Percentiles rank a stretch among this genome's conserved stretches.
phyloP scores from a whole-genome alignment of 2,329 filamentous ascomycete species.

The Plectosphaerella plurivora region DNA sequence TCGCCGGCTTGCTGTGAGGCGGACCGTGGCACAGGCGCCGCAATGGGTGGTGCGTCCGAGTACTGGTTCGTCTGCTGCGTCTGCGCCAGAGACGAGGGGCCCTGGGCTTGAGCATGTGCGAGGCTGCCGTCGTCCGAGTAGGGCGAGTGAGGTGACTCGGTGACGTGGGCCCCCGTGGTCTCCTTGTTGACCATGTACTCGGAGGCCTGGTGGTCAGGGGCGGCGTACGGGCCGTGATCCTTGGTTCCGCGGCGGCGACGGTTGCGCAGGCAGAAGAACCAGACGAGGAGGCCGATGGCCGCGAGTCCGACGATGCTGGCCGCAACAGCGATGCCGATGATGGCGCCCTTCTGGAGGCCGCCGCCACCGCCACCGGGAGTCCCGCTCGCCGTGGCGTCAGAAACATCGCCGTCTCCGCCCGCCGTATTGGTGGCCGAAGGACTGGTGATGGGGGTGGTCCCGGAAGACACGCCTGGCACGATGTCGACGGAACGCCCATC shows the following conservation, averaged over 20 bases:
- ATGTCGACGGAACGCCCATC: too few species aligned
- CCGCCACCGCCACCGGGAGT: neutral
- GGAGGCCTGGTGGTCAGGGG: constrained; percentile 17
- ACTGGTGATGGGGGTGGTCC: neutral
- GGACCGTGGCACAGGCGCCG: neutral
- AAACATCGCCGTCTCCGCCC: too few species aligned
- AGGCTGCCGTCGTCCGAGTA: constrained; percentile 36
- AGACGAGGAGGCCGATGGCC: constrained; percentile 32
- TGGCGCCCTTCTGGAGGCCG: constrained; percentile 35
- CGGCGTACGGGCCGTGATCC: constrained; percentile 18
- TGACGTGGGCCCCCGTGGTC: constrained; percentile 25
- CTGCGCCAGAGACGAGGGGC: too few species aligned
- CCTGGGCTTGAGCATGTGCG: constrained; percentile 6
- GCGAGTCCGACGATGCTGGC: constrained; percentile 30
- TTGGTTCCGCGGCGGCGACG: constrained; percentile 30
- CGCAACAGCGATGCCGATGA: constrained; percentile 43
- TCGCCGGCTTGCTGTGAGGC: neutral
- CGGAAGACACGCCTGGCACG: too few species aligned
- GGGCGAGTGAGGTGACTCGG: constrained; percentile 35
- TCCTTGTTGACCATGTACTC: constrained; percentile 45
- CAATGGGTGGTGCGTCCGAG: neutral
- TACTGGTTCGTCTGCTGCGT: constrained; percentile 2
- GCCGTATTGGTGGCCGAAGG: neutral
- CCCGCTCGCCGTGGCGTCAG: too few species aligned
- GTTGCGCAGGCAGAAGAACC: constrained; percentile 29